Conservation (phyloP, 2,329 filamentous ascomycete species). For the Aureobasidium namibiae region DNA sequence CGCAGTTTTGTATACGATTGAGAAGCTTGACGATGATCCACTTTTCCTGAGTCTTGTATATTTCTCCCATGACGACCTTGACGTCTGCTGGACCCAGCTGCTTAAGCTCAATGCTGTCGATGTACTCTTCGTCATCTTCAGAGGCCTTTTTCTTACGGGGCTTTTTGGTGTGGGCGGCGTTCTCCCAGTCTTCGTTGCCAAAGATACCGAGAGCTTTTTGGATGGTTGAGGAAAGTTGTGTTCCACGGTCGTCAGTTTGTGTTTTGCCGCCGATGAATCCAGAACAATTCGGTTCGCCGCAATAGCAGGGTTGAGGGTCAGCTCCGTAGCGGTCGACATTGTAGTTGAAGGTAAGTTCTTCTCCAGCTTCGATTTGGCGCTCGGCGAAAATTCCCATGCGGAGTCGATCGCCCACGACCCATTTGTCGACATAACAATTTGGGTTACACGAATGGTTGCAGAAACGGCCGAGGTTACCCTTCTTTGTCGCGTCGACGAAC, state of each 20-base stretch:
- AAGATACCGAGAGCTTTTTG: constrained; percentile 87
- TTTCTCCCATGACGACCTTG: constrained; percentile 88
- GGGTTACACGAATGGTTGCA: constrained; percentile 99
- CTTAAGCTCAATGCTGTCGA: constrained; percentile 77
- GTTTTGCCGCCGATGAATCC: constrained; percentile 97
- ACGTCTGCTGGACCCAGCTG: constrained; percentile 74
- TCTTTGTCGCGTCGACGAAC: constrained; percentile 96
- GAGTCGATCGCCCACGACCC: constrained; percentile 93
- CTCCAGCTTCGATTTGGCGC: constrained; percentile 74
- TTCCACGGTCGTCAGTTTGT: constrained; percentile 79
- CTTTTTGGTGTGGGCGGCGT: constrained; percentile 70
- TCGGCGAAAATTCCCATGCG: constrained; percentile 98
- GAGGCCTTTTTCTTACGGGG: constrained; percentile 84
- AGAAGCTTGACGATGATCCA: constrained; percentile 98
- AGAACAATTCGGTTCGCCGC: constrained; percentile 86
- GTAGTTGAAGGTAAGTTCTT: constrained; percentile 98
- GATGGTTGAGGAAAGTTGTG: constrained; percentile 83
- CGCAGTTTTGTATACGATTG: constrained; percentile 74
- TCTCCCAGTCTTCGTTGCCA: constrained; percentile 86
- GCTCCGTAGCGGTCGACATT: constrained; percentile 97
- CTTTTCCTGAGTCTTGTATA: constrained; percentile 98
- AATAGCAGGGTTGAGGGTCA: constrained; percentile 94
- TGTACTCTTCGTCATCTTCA: constrained; percentile 92
- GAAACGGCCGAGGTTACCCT: constrained; percentile 89
- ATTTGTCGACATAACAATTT: constrained; percentile 99